phyloP scores from a whole-genome alignment of 306 rosid species.

The Clitoria ternatea region DNA sequence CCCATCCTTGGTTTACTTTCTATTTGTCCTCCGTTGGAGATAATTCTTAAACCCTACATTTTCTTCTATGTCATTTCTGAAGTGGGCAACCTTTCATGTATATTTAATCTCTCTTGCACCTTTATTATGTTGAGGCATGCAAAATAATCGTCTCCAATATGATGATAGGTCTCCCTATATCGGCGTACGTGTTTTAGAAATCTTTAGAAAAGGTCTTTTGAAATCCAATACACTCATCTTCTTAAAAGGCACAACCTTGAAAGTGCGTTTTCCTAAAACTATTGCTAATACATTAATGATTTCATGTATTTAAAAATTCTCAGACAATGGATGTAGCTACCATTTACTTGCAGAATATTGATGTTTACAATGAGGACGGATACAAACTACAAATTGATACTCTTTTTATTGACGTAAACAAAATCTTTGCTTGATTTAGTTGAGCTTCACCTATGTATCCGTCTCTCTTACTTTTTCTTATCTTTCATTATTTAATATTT shows the following conservation, averaged over 20 bases:
- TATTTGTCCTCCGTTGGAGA: conserved; percentile 31
- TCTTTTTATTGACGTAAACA: neutral
- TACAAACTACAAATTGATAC: neutral
- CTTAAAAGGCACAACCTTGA: neutral
- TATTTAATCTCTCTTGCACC: conserved; percentile 26
- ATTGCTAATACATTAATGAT: neutral
- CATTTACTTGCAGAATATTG: neutral
- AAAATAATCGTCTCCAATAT: conserved; percentile 15
- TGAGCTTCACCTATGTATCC: neutral
- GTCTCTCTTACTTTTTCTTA: neutral
- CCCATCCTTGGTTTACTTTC: conserved; percentile 19
- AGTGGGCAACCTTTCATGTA: conserved; percentile 27
- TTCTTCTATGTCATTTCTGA: conserved; percentile 22
- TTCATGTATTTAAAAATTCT: neutral
- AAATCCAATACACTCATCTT: neutral
- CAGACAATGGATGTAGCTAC: neutral
- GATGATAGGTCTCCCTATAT: neutral
- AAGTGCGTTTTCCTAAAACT: neutral
- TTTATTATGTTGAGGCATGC: conserved; percentile 23
- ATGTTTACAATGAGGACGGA: neutral
- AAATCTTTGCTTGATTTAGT: neutral
- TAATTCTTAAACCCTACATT: conserved; percentile 18
- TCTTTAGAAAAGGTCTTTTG: neutral
- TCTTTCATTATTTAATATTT: neutral
- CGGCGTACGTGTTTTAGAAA: neutral